Evolutionary conservation across 164 flowering plant genomes (phyloP).

Genomic region (Hamamelis virginiana): DNA sequence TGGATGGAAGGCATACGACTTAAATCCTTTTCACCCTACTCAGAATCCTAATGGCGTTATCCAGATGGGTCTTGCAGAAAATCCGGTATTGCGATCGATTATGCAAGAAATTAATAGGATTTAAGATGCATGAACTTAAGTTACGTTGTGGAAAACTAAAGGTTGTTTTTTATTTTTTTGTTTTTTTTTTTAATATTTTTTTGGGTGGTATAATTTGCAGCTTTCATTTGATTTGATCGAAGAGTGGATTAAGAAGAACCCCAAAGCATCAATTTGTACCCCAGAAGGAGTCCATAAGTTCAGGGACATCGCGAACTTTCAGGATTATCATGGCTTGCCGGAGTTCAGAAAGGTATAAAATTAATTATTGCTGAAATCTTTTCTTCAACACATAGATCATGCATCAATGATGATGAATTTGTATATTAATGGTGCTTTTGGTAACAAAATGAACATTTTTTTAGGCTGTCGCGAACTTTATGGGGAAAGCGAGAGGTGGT

Average conservation of each 20-base stretch:
- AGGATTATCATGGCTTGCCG: slow-evolving; percentile 85
- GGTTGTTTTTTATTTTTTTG: not conserved
- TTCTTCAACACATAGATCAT: no score
- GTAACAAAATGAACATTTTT: not conserved
- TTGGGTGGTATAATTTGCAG: no score
- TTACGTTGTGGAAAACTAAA: not conserved
- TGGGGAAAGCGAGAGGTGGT: slow-evolving; percentile 72
- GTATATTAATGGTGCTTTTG: no score
- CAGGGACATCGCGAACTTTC: slow-evolving; percentile 65
- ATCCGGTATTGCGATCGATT: slow-evolving; percentile 36
- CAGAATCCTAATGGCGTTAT: slow-evolving; percentile 58
- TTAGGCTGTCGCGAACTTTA: slow-evolving; percentile 81
- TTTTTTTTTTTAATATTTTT: no score
- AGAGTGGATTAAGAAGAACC: slow-evolving; percentile 70
- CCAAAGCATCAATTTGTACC: slow-evolving; percentile 74
- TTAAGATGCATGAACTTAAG: no score
- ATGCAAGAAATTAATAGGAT: no score
- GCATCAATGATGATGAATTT: no score
- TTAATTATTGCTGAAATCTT: not conserved
- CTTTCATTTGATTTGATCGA: slow-evolving; percentile 63
- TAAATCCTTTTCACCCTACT: slow-evolving; percentile 45
- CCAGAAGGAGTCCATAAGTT: slow-evolving; percentile 54
- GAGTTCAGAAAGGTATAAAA: slow-evolving; percentile 65
- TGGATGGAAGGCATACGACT: slow-evolving; percentile 77
- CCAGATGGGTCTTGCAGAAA: slow-evolving; percentile 78